Base-by-base conservation (phyloP, 2,329 filamentous ascomycete genomes). In the Alternaria viburni region DNA sequence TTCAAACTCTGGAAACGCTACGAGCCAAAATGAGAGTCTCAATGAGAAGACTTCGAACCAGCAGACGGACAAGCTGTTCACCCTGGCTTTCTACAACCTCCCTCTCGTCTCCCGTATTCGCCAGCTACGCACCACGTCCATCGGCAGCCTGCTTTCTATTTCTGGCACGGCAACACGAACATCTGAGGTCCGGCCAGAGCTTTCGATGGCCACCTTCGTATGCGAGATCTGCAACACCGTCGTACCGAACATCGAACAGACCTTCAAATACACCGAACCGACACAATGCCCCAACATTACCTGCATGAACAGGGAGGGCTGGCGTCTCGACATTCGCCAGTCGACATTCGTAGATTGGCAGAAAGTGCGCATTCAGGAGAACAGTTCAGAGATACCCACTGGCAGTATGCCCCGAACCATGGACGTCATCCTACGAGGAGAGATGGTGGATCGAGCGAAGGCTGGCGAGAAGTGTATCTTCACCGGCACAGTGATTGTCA, bases 281-380 rank as follows among this genome's bases (percentile, higher is more conserved):
- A 95, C 93, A 4, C 93, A 97, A 82, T 99, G 96, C 72, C 95
- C 96, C 10, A 98, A 98, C 76, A 79, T 84, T 25, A 91, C 87
- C 7, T 99, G 96, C 79, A 90, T 90, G 73, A 99, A 99, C 82
- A 90, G 96, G 25, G 84, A 90, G 62, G 93, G 92, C n/a, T 99
- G 96, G 96, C 90, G 93, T 69, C 83, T 99, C n/a, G 95, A 99
- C 73, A 97, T 99, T 74, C 88, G 93, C 46, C 95, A 97, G 80
- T 97, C 94, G 80, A 98, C 94, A 0, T 99, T 99, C 78, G 92
- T 99, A 65, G 96, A 99, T 82, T 99, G 96, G 96, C 96, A 99
- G 79, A 98, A 98, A 80, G 93, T 98, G 23, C 92, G 96, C 67
- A 93, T 98, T 65, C 96, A 99, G 81, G 96, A 99, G 81, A 99